phyloP scores from a whole-genome alignment of 495 filamentous ascomycete genomes.

The Penicillium macrosclerotiorum region DNA sequence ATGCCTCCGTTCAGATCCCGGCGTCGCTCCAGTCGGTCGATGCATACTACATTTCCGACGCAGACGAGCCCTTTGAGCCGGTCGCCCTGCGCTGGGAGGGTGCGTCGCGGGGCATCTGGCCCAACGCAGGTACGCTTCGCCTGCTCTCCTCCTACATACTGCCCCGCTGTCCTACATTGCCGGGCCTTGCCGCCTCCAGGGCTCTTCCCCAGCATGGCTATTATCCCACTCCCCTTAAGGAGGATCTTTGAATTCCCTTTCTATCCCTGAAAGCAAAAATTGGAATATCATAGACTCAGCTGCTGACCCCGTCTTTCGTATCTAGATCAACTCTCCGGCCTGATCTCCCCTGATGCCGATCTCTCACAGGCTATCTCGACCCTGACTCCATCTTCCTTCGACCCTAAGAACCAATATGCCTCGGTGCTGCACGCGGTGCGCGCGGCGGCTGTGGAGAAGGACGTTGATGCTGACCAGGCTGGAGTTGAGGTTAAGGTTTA shows the following conservation, averaged over 20 bases:
- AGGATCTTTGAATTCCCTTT: background rate
- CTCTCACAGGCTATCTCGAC: constrained; percentile 34
- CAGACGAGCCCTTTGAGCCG: constrained; percentile 79
- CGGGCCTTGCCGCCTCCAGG: background rate
- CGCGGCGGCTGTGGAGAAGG: constrained; percentile 27
- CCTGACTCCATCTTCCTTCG: constrained; percentile 37
- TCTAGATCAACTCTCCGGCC: constrained; percentile 37
- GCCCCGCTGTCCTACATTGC: background rate
- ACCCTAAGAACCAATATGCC: constrained; percentile 39
- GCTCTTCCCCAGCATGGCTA: too few relatives aligned
- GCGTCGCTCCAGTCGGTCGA: constrained; percentile 54
- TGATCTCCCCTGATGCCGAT: constrained; percentile 35
- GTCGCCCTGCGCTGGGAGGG: constrained; percentile 66
- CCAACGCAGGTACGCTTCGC: constrained; percentile 59
- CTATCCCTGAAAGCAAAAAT: constrained; percentile 2
- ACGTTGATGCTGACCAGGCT: constrained; percentile 29
- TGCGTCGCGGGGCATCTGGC: constrained; percentile 49
- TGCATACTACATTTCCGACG: constrained; percentile 71
- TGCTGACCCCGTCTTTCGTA: constrained; percentile 4
- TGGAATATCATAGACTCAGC: background rate
- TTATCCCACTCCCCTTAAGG: too few relatives aligned
- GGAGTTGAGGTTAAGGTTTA: constrained; percentile 75
- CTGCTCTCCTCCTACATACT: background rate
- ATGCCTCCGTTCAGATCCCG: constrained; percentile 52
- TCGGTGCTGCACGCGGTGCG: constrained; percentile 32